Evolutionary conservation across 2,329 filamentous ascomycete species (phyloP).

Genomic region (Penicillium sp.): DNA sequence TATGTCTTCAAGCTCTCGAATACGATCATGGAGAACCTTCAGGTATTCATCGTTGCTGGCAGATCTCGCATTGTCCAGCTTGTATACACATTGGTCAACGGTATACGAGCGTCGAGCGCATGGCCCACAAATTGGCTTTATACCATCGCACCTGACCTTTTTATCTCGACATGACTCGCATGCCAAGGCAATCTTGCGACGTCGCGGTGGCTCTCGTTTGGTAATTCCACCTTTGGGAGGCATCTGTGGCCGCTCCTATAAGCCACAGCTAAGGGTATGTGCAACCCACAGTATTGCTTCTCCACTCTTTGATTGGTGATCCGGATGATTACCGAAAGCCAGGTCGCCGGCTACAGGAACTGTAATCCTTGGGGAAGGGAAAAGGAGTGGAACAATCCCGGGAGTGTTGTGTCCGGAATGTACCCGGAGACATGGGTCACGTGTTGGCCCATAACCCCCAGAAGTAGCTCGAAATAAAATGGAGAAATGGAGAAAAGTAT

Average conservation of each 20-base stretch:
- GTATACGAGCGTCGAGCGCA: conserved; percentile 39
- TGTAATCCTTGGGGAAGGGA: not conserved
- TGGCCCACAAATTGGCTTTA: conserved; percentile 48
- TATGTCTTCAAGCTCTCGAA: conserved; percentile 29
- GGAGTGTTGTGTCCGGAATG: not conserved
- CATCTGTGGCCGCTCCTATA: conserved; percentile 8
- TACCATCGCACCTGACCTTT: conserved; percentile 46
- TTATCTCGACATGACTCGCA: conserved; percentile 47
- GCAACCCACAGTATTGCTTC: not conserved
- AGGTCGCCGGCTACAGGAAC: not conserved
- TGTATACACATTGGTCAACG: conserved; percentile 43
- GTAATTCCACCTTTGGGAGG: conserved; percentile 13
- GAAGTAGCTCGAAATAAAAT: not conserved
- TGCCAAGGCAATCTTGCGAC: conserved; percentile 39
- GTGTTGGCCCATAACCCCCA: not conserved
- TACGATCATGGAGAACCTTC: conserved; percentile 27
- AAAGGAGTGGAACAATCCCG: not conserved
- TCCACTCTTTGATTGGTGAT: not conserved
- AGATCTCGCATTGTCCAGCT: conserved; percentile 37
- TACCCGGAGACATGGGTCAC: not conserved
- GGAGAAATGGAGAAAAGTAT: not conserved
- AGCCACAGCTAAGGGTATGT: not conserved
- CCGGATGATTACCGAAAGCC: conserved; percentile 2
- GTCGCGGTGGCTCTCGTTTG: conserved; percentile 21
- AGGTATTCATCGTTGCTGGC: conserved; percentile 40